Evolutionary conservation across 1,139 yeast genomes (phyloP).

Genomic region (Dujonia santamariae): DNA sequence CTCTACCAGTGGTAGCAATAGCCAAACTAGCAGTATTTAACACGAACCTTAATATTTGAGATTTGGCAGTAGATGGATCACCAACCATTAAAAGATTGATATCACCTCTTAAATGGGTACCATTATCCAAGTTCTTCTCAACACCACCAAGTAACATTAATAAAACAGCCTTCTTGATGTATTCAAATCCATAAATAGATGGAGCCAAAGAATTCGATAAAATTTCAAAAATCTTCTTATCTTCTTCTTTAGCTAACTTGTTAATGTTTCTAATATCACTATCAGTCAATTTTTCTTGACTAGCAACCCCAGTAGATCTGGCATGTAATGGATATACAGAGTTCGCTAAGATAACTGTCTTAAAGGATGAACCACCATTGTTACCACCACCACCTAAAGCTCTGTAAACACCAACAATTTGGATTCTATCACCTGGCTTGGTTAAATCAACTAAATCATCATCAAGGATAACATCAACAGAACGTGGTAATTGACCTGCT

Average conservation of each 20-base stretch:
- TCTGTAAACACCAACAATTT: constrained; percentile 90
- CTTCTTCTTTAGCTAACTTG: constrained; percentile 57
- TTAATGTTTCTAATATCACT: constrained; percentile 85
- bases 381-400: constrained; percentile 87
- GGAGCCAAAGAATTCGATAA: constrained; percentile 91
- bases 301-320: constrained; percentile 80
- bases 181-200: constrained; percentile 89
- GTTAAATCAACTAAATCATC: constrained; percentile 91
- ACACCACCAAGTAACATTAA: constrained; percentile 92
- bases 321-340: constrained; percentile 88
- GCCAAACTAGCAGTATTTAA: constrained; percentile 93
- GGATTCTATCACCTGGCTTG: constrained; percentile 96
- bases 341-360: constrained; percentile 79
- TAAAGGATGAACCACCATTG: constrained; percentile 65
- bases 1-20: constrained; percentile 98
- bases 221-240: constrained; percentile 68
- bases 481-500: constrained; percentile 94
- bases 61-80: constrained; percentile 98
- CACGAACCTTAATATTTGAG: constrained; percentile 91
- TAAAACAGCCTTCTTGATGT: constrained; percentile 86
- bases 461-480: constrained; percentile 85
- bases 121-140: constrained; percentile 91
- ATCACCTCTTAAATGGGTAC: constrained; percentile 97
- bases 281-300: constrained; percentile 74
- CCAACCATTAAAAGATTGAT: constrained; percentile 96